Evolutionary conservation across 192 early-diverging fungal genomes (phyloP), one percentile per base, ranked within the genome.

Genomic region (Geranomyces variabilis): DNA sequence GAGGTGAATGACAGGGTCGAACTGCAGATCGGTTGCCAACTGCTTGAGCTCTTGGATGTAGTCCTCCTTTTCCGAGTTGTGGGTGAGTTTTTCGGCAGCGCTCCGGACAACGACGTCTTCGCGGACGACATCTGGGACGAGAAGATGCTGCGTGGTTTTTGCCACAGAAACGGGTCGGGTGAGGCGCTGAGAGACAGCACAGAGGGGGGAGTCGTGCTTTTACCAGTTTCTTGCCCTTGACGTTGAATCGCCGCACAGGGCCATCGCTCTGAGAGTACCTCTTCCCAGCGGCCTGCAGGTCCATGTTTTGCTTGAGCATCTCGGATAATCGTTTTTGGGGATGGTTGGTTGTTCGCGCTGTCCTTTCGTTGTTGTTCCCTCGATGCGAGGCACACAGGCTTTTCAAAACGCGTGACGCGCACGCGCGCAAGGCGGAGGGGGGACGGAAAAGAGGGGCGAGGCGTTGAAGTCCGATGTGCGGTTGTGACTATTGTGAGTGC

Each of bases 61-160:
- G 49, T 68, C 74, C 53, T 76, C 77, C 33, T 78, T 78, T 30
- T 78, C 77, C n/a, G 58, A 63, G 48, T 78, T 71, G 45, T 75
- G 71, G 7, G 77, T 75, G 17, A 67, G 21, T 47, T 71, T 68
- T 43, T 78, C 77, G 17, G 59, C 77, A 9, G 67, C 68, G 56
- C 63, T 71, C 6, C 77, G 74, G 44, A 75, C 71, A 21, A 41
- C 73, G 41, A 60, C 59, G 46, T 63, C 68, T 21, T 76, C 74
- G 21, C 45, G 12, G 51, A 78, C 46, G 0, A 75, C 74, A 36
- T 75, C 77, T 0, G 77, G 77, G 22, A 78, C 70, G 14, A 78
- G 69, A 17, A 76, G 74, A 60, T 78, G 77, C 77, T 77, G 36
- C 28, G 36, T 4, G 24, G 46, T 10, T 47, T 10, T 47, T 47